Base-by-base conservation (phyloP, 257 asterid genomes). In the Cruciata laevipes region DNA sequence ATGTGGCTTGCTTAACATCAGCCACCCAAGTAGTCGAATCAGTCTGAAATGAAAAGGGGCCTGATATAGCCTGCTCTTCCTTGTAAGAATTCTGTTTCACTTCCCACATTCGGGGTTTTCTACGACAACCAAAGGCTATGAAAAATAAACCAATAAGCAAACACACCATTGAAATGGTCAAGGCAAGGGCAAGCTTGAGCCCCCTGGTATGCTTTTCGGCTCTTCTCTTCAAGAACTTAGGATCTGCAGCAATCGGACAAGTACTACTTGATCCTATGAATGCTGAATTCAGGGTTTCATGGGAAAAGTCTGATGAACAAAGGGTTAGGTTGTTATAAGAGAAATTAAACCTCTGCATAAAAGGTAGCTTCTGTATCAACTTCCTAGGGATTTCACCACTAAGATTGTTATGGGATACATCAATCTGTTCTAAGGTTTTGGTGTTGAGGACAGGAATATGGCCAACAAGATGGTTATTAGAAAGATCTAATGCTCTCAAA, bases 171-270 rank as follows among this genome's bases (percentile, higher is more conserved):
- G 97, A 86, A 71, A 90, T 37, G 20, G 95, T 83, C 37, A 93
- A 80, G 55, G 76, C 87, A 57, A 93, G 56, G 30, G 96, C 95
- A 64, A 93, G 83, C 80, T 85, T 82, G 27, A 90, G 81, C 11
- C 86, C 96, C 67, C 84, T 47, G 7, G 1, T 67, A 70, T 81
- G 90, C 32, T 78, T 80, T 0, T 82, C 77, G 63, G 75, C 16
- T 68, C 80, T 80, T 69, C 57, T 80, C 67, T 73, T 77, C 51
- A 90, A 83, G 37, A 85, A 81, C 21, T 76, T 85, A 0, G 97
- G 95, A 7, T 90, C 84, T 64, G 96, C 99, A 32, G 99, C 96
- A 32, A 93, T 83, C 0, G 99, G 99, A 65, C 99, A 93, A 76
- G 91, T 89, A 63, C 82, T 83, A 1, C 80, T 75, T 12, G 91